These are phyloP conservation scores for Auricularia sp. DNA, from an alignment of 768 basidiomycete genomes.

Conservation along the genomic window DNA sequence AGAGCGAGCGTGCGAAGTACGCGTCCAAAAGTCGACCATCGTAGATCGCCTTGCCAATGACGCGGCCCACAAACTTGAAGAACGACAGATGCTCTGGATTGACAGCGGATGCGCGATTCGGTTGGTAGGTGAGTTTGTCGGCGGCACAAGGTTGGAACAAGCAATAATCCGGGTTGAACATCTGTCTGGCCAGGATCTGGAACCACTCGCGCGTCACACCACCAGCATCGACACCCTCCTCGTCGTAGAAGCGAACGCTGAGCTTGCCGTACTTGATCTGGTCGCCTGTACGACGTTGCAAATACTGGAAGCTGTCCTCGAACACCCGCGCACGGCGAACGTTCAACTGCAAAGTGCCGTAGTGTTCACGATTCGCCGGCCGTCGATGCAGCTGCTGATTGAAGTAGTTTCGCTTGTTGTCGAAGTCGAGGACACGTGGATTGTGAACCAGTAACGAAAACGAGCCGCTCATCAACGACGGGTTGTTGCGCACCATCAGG, in stretches of 20 bases:
- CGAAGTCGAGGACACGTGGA: slow-evolving; percentile 93
- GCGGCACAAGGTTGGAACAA: slow-evolving; percentile 97
- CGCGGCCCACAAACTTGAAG: slow-evolving; percentile 97
- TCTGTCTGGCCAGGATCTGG: slow-evolving; percentile 93
- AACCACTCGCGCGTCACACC: slow-evolving; percentile 99
- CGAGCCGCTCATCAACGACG: slow-evolving; percentile 94
- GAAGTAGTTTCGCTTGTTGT: slow-evolving; percentile 98
- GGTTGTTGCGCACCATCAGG: slow-evolving; percentile 96
- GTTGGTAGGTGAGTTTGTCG: slow-evolving; percentile 91
- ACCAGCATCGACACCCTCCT: slow-evolving; percentile 97
- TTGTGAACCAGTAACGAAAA: slow-evolving; percentile 95
- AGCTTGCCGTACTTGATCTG: slow-evolving; percentile 98
- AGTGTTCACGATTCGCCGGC: slow-evolving; percentile 67
- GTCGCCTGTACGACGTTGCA: slow-evolving; percentile 84
- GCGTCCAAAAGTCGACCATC: slow-evolving; percentile 94
- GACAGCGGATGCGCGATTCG: slow-evolving; percentile 86
- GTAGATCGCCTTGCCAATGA: slow-evolving; percentile 96
- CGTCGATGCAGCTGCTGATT: slow-evolving; percentile 84
- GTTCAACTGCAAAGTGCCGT: slow-evolving; percentile 75
- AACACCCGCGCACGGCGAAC: slow-evolving; percentile 88
- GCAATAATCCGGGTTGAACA: slow-evolving; percentile 98
- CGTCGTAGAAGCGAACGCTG: slow-evolving; percentile 89
- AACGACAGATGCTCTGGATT: slow-evolving; percentile 93
- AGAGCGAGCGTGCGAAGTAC: slow-evolving; percentile 94
- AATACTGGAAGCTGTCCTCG: slow-evolving; percentile 91